These are phyloP conservation scores for Calonectria naviculata DNA, from an alignment of 2,329 filamentous ascomycete species.

Conservation along the genomic window DNA sequence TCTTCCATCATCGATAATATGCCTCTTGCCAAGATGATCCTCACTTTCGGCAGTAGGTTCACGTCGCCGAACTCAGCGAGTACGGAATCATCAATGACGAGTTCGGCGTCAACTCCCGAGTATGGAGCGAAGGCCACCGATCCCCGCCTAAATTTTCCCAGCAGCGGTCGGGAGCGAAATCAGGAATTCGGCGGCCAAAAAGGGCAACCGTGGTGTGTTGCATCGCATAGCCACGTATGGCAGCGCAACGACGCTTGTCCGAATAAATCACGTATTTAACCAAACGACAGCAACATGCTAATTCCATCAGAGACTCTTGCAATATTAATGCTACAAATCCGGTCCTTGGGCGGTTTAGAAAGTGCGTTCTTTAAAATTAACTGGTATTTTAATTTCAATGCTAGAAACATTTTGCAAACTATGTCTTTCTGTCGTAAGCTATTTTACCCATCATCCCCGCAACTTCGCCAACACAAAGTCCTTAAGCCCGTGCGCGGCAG, in stretches of 20 bases:
- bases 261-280: not conserved
- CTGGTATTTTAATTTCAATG: not conserved
- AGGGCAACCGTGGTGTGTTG: not conserved
- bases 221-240: not conserved
- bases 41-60: not conserved
- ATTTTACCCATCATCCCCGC: not conserved
- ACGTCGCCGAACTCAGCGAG: not conserved
- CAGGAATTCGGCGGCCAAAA: not conserved
- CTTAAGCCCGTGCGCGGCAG: constrained; percentile 4
- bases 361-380: not conserved
- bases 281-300: not conserved
- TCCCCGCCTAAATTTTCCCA: not conserved
- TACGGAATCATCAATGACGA: not conserved
- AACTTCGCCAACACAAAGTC: not conserved
- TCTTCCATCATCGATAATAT: not conserved
- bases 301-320: not conserved
- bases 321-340: not conserved
- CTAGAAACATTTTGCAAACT: not conserved
- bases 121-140: not conserved
- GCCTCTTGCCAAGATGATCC: not conserved
- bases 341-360: not conserved
- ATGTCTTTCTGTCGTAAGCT: not conserved
- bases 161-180: not conserved
- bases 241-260: not conserved
- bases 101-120: not conserved